Evolutionary conservation across 208 protist species (phyloP).

Genomic region (Blechomonas ayalai): DNA sequence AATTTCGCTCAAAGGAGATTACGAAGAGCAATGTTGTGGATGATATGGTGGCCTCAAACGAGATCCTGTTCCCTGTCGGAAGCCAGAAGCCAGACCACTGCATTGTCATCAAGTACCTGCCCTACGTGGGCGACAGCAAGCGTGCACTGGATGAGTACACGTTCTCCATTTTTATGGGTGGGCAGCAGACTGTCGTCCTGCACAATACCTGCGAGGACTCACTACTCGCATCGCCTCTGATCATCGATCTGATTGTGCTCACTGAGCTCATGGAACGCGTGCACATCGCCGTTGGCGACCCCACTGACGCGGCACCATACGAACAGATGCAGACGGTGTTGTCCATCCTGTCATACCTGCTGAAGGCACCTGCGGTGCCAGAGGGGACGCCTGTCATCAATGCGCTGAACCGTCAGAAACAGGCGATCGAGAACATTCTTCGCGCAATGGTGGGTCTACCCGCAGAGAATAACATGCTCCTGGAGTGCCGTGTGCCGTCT

Average conservation of each 20-base stretch:
- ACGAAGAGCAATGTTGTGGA: constrained; percentile 99
- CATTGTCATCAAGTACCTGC: constrained; percentile 99
- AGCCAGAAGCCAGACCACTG: constrained; percentile 95
- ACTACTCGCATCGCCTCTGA: constrained; percentile 97
- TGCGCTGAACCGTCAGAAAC: constrained; percentile 95
- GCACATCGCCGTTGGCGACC: constrained; percentile 20
- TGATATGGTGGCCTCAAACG: constrained; percentile 97
- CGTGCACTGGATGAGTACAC: constrained; percentile 99
- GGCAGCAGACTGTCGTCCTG: constrained; percentile 91
- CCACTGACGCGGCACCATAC: constrained; percentile 36
- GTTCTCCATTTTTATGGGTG: constrained; percentile 98
- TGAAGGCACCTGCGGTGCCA: constrained; percentile 95
- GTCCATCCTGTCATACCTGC: constrained; percentile 93
- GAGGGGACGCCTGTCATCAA: constrained; percentile 96
- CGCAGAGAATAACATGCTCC: constrained; percentile 93
- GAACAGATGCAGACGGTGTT: constrained; percentile 91
- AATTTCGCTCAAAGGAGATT: constrained; percentile 99
- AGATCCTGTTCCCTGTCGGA: constrained; percentile 91
- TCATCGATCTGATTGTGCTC: constrained; percentile 97
- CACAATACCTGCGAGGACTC: constrained; percentile 99
- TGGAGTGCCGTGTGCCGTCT: constrained; percentile 90
- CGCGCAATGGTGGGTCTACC: constrained; percentile 93
- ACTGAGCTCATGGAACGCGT: constrained; percentile 95
- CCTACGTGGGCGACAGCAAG: constrained; percentile 96
- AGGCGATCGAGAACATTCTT: constrained; percentile 94